A percentile compares a stretch with the other conserved stretches of the same genome.
These are phyloP conservation scores for Hawksworthiomyces lignivorus DNA, from an alignment of 2,329 filamentous ascomycete species.

Conservation along the genomic window DNA sequence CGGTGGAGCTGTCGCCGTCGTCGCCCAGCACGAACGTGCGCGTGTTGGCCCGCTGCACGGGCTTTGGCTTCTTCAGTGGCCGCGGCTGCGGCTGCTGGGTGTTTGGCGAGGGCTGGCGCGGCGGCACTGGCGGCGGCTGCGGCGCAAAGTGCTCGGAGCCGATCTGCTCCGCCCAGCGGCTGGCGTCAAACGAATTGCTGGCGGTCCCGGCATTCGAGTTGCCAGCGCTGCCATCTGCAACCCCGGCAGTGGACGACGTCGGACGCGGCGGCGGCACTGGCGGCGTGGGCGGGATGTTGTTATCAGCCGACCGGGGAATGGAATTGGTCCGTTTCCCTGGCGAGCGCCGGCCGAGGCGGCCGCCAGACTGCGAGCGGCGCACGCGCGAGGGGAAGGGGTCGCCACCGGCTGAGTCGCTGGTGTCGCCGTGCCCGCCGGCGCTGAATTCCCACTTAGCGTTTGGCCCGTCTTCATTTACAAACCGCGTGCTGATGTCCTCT, in stretches of 20 bases:
- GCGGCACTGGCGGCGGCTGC: slow-evolving; percentile 30
- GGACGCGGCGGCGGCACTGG: slow-evolving; percentile 2
- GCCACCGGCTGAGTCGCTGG: slow-evolving; percentile 19
- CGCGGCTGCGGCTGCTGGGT: slow-evolving; percentile 22
- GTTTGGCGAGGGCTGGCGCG: slow-evolving; percentile 36
- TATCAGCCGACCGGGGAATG: slow-evolving; percentile 2
- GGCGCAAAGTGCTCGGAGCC: slow-evolving; percentile 48
- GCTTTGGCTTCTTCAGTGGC: slow-evolving; percentile 52
- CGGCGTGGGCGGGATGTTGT: background rate
- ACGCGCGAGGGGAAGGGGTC: slow-evolving; percentile 20
- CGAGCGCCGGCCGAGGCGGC: slow-evolving; percentile 33
- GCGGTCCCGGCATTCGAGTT: slow-evolving; percentile 1
- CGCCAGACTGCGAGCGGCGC: slow-evolving; percentile 31
- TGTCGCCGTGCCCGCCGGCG: slow-evolving; percentile 33
- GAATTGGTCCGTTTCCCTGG: slow-evolving; percentile 12
- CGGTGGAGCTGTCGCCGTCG: slow-evolving; percentile 25
- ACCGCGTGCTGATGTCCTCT: slow-evolving; percentile 56
- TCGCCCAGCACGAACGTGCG: slow-evolving; percentile 23
- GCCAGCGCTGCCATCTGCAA: slow-evolving; percentile 11
- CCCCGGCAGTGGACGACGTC: slow-evolving; percentile 2
- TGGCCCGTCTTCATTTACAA: slow-evolving; percentile 41
- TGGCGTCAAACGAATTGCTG: slow-evolving; percentile 36
- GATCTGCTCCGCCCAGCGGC: slow-evolving; percentile 48
- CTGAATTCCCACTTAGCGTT: slow-evolving; percentile 42
- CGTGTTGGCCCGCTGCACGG: slow-evolving; percentile 35